Conservation (phyloP, 306 rosid species). For the Hylodesmum podocarpum region DNA sequence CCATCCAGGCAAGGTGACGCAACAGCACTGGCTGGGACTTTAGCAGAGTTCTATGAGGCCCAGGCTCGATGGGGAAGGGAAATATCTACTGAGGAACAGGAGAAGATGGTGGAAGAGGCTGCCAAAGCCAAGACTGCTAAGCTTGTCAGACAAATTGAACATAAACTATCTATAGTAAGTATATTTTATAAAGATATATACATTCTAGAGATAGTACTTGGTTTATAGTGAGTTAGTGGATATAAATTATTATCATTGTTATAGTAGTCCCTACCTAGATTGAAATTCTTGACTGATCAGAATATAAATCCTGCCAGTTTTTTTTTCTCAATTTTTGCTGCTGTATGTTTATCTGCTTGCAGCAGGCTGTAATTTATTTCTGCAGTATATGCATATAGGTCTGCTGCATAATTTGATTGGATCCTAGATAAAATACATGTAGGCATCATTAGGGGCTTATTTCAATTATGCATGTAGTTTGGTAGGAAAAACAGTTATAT, state of each 20-base stretch:
- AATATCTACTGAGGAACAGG: constrained; percentile 76
- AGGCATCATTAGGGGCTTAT: neutral
- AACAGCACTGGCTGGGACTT: constrained; percentile 78
- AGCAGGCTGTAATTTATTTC: neutral
- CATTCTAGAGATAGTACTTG: constrained; percentile 17
- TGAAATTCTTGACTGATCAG: constrained; percentile 17
- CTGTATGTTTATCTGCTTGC: neutral
- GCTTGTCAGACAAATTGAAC: constrained; percentile 76
- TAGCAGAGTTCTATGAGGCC: constrained; percentile 97
- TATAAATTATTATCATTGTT: neutral
- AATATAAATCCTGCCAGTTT: neutral
- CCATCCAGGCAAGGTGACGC: constrained; percentile 51
- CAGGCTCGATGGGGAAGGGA: constrained; percentile 93
- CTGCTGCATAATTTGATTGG: neutral
- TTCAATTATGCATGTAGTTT: neutral
- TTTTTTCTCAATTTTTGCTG: neutral
- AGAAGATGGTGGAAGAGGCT: constrained; percentile 86
- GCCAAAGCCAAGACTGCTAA: constrained; percentile 64
- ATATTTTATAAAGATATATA: constrained; percentile 28
- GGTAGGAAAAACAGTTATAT: neutral
- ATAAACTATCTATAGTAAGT: constrained; percentile 73
- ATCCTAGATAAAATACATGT: neutral
- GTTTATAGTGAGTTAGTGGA: constrained; percentile 5
- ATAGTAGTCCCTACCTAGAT: neutral
- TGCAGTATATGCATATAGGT: neutral